Evolutionary conservation across 371 early-diverging fungal genomes (phyloP).

Genomic region (Lichtheimia corymbifera): DNA sequence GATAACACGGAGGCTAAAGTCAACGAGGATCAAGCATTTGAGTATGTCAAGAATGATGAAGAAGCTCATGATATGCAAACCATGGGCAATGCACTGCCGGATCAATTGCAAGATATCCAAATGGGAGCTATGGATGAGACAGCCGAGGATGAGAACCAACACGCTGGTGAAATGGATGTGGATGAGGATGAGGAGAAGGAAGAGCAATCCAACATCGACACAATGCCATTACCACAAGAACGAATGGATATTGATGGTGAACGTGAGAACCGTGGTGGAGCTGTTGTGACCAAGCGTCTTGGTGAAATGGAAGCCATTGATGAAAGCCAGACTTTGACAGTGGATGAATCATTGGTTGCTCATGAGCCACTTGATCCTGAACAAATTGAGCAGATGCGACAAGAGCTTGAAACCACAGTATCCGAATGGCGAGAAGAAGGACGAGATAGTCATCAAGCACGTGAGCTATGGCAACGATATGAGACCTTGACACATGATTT

Average conservation of each 20-base stretch:
- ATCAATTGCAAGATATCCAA: constrained; percentile 69
- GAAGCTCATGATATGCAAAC: constrained; percentile 77
- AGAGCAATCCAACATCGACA: constrained; percentile 25
- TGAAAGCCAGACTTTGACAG: constrained; percentile 33
- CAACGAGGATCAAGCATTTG: constrained; percentile 66
- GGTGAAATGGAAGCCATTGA: constrained; percentile 29
- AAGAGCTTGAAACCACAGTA: constrained; percentile 57
- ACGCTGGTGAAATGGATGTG: constrained; percentile 61
- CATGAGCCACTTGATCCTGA: constrained; percentile 64
- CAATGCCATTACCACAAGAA: constrained; percentile 43
- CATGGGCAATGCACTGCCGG: constrained; percentile 73
- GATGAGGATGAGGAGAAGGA: constrained; percentile 41
- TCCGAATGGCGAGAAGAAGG: constrained; percentile 64
- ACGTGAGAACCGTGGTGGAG: constrained; percentile 28
- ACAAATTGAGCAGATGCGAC: constrained; percentile 62
- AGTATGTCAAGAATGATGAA: constrained; percentile 78
- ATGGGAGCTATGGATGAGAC: constrained; percentile 59
- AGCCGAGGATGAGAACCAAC: constrained; percentile 48
- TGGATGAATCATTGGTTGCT: constrained; percentile 47
- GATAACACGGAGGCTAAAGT: constrained; percentile 54
- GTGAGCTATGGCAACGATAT: constrained; percentile 88
- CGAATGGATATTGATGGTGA: constrained; percentile 32
- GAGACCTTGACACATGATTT: constrained; percentile 87
- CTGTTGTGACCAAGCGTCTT: constrained; percentile 39
- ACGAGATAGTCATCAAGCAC: constrained; percentile 63